Conservation (phyloP, 148 eudicot genomes). For the Talinum fruticosum region DNA sequence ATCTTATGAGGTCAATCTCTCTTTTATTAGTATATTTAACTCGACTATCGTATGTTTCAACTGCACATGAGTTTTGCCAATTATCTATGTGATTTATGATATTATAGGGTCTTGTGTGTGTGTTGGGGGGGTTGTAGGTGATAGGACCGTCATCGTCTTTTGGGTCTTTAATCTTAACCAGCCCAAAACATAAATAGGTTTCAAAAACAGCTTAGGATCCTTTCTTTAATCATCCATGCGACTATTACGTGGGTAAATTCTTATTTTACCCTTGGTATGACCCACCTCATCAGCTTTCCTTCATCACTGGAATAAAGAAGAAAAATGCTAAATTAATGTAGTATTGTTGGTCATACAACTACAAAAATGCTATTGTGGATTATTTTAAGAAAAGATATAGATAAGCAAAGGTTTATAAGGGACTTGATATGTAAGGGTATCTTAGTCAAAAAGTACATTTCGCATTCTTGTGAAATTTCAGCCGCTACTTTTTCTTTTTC, state of each 20-base stretch:
- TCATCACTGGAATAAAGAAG: neutral
- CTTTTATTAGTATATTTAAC: neutral
- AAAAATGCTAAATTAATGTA: neutral
- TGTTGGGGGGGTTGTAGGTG: too few relatives aligned
- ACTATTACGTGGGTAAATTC: neutral
- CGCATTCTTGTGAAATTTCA: too few relatives aligned
- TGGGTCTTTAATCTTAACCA: too few relatives aligned
- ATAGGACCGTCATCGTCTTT: too few relatives aligned
- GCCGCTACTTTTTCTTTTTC: neutral
- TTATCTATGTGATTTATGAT: too few relatives aligned
- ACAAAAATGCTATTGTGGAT: neutral
- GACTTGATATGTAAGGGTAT: too few relatives aligned
- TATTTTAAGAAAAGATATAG: neutral
- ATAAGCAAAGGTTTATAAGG: too few relatives aligned
- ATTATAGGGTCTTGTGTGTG: too few relatives aligned
- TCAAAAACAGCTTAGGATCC: neutral
- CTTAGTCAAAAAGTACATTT: neutral
- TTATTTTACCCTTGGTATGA: neutral
- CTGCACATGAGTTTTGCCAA: too few relatives aligned
- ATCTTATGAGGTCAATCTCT: neutral
- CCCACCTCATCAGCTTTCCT: neutral
- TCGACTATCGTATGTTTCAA: too few relatives aligned
- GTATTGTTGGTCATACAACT: neutral
- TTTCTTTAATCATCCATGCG: neutral
- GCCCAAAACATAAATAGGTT: too few relatives aligned